Evolutionary conservation across 1,284 basidiomycete species (phyloP).

Genomic region (Ganoderma sp.): DNA sequence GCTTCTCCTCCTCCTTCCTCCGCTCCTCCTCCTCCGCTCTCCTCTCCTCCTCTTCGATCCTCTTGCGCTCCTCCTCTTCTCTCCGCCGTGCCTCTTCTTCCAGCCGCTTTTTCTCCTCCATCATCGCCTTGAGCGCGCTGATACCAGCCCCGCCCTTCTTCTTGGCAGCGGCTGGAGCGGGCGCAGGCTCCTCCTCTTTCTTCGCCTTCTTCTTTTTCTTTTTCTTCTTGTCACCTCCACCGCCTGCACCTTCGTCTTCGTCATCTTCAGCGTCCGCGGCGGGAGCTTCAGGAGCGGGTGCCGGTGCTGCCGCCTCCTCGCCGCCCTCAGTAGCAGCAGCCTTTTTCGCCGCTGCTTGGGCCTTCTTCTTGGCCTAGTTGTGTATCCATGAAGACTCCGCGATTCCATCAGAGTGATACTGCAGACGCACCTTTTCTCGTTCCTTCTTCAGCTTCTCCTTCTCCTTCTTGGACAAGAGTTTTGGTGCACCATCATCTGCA

Average conservation of each 20-base stretch:
- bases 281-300: slow-evolving; percentile 35
- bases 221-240: slow-evolving; percentile 75
- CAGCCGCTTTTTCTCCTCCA: slow-evolving; percentile 88
- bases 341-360: slow-evolving; percentile 89
- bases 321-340: slow-evolving; percentile 44
- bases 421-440: slow-evolving; percentile 78
- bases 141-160: slow-evolving; percentile 77
- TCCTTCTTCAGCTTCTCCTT: slow-evolving; percentile 96
- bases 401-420: background rate
- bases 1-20: slow-evolving; percentile 82
- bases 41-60: slow-evolving; percentile 87
- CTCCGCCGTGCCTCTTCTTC: slow-evolving; percentile 78
- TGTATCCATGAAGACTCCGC: background rate
- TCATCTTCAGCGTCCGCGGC: slow-evolving; percentile 51
- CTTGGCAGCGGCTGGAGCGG: slow-evolving; percentile 48
- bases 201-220: slow-evolving; percentile 91
- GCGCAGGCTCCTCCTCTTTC: slow-evolving; percentile 70
- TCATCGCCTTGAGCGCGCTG: slow-evolving; percentile 77
- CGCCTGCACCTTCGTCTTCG: slow-evolving; percentile 53
- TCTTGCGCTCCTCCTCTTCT: slow-evolving; percentile 77
- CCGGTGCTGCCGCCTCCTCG: slow-evolving; percentile 38
- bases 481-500: slow-evolving; percentile 51
- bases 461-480: slow-evolving; percentile 87
- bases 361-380: slow-evolving; percentile 90
- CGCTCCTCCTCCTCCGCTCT: slow-evolving; percentile 78